A percentile compares a stretch with the other conserved stretches of the same genome.
phyloP scores from a whole-genome alignment of 768 basidiomycete genomes.

The Baorangia bicolor region DNA sequence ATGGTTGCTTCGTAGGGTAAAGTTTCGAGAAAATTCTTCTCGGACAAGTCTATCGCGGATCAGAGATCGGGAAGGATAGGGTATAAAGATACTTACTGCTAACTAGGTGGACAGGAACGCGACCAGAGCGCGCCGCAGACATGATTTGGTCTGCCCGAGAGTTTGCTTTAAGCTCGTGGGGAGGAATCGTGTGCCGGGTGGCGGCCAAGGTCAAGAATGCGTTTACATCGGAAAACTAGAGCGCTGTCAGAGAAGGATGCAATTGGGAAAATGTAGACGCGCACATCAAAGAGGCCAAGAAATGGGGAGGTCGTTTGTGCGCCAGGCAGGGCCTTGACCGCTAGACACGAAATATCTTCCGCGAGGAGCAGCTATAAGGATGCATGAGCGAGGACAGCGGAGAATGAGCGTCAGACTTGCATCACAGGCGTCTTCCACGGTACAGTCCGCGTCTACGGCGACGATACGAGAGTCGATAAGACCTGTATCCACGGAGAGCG shows the following conservation, averaged over 20 bases:
- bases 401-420: conserved; percentile 37
- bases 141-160: conserved; percentile 67
- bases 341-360: conserved; percentile 64
- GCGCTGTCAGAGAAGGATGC: conserved; percentile 1
- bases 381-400: not conserved
- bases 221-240: conserved; percentile 80
- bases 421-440: conserved; percentile 82
- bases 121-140: conserved; percentile 69
- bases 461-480: conserved; percentile 70
- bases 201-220: conserved; percentile 85
- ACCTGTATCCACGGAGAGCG: conserved; percentile 39
- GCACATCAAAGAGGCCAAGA: conserved; percentile 74
- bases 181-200: conserved; percentile 64
- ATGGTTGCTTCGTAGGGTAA: conserved; percentile 63
- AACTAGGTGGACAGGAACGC: conserved; percentile 71
- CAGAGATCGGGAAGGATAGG: not conserved
- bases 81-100: conserved; percentile 55
- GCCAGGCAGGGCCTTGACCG: conserved; percentile 43
- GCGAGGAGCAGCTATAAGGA: conserved; percentile 54
- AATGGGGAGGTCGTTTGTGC: conserved; percentile 30
- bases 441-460: conserved; percentile 63
- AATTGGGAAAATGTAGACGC: conserved; percentile 20
- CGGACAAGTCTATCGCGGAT: conserved; percentile 62
- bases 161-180: conserved; percentile 59
- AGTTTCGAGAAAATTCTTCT: conserved; percentile 75